Evolutionary conservation across 257 asterid species (phyloP).

Genomic region (Plantago major): DNA sequence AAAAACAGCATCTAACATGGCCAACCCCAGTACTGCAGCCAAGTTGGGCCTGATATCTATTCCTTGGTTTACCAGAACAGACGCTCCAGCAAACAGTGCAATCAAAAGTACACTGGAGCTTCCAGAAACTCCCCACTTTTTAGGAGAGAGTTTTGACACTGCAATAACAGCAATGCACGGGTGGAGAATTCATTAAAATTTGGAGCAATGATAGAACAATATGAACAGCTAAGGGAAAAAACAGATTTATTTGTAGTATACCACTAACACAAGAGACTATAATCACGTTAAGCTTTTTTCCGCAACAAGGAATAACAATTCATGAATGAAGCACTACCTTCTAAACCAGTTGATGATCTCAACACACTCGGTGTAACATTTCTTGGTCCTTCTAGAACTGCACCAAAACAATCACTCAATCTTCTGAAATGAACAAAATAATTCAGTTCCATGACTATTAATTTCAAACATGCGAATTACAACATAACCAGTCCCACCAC

Average conservation of each 20-base stretch:
- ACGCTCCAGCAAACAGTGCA: constrained; percentile 56
- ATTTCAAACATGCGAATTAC: neutral
- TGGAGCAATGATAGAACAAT: neutral
- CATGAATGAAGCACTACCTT: constrained; percentile 25
- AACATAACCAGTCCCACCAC: too few relatives aligned
- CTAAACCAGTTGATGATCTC: constrained; percentile 82
- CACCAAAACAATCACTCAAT: constrained; percentile 22
- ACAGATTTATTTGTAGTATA: neutral
- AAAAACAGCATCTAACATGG: constrained; percentile 66
- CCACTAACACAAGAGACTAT: too few relatives aligned
- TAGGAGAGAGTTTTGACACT: constrained; percentile 88
- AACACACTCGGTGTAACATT: constrained; percentile 80
- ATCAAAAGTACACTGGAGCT: constrained; percentile 62
- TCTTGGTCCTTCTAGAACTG: constrained; percentile 89
- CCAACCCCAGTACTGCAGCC: constrained; percentile 62
- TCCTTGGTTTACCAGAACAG: constrained; percentile 76
- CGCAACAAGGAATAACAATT: too few relatives aligned
- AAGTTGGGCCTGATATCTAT: constrained; percentile 86
- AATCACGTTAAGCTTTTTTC: too few relatives aligned
- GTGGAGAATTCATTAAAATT: neutral
- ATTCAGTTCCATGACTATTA: neutral
- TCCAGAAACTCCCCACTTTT: constrained; percentile 97
- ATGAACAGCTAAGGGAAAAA: constrained; percentile 4
- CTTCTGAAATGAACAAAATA: neutral
- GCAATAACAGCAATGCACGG: constrained; percentile 22